Conservation (phyloP, 257 asterid genomes). For the Petunia axillaris region DNA sequence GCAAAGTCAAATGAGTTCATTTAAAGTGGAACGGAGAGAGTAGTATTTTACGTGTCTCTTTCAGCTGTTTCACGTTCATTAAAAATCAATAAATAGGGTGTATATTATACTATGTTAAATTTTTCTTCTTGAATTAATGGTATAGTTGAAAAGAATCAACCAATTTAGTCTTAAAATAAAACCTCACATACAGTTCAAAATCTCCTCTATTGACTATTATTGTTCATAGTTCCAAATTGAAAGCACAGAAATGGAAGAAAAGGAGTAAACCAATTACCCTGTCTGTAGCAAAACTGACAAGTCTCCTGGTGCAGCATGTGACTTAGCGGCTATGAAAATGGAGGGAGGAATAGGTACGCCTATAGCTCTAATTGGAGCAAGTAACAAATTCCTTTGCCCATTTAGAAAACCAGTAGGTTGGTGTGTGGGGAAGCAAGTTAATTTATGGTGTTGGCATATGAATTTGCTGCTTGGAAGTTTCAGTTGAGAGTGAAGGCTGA, state of each 20-base stretch:
- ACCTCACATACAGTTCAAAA: too few relatives aligned
- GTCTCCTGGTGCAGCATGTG: constrained; percentile 41
- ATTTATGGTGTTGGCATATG: neutral
- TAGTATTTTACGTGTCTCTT: too few relatives aligned
- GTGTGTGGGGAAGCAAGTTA: neutral
- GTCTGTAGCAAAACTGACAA: constrained; percentile 51
- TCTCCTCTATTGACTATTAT: too few relatives aligned
- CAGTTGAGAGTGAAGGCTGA: neutral
- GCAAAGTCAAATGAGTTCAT: too few relatives aligned
- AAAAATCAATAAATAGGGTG: too few relatives aligned
- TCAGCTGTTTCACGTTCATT: too few relatives aligned
- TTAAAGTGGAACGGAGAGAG: too few relatives aligned
- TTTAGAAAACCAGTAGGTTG: neutral
- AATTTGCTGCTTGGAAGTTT: neutral
- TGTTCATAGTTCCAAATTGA: neutral
- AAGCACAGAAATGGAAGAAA: neutral
- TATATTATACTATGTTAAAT: too few relatives aligned
- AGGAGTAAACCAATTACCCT: constrained; percentile 35
- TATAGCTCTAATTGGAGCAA: neutral
- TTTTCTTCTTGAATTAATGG: too few relatives aligned
- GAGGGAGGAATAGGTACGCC: neutral
- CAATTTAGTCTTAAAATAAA: too few relatives aligned
- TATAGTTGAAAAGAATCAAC: too few relatives aligned
- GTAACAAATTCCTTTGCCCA: neutral
- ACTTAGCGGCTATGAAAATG: constrained; percentile 34